These are phyloP conservation scores for Penicillium freii DNA, from an alignment of 2,329 filamentous ascomycete species.

Conservation along the genomic window DNA sequence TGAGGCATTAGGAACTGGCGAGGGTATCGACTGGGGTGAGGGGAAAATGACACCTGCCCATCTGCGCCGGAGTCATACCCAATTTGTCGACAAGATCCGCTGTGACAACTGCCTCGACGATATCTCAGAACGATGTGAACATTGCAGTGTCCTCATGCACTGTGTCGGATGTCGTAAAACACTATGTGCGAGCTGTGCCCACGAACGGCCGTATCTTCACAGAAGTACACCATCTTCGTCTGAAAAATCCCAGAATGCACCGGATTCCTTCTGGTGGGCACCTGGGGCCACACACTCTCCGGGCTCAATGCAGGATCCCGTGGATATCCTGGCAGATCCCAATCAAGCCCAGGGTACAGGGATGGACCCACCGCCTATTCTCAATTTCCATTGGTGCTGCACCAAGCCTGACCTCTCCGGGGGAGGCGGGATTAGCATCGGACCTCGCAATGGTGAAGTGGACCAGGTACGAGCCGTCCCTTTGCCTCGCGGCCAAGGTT, in stretches of 20 bases:
- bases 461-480: constrained; percentile 58
- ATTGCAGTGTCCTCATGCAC: constrained; percentile 61
- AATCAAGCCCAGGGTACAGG: constrained; percentile 27
- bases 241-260: constrained; percentile 10
- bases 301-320: constrained; percentile 57
- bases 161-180: constrained; percentile 61
- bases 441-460: constrained; percentile 53
- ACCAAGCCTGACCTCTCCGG: constrained; percentile 60
- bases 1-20: constrained; percentile 54
- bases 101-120: constrained; percentile 55
- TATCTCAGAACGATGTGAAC: constrained; percentile 58
- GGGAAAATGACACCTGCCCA: constrained; percentile 56
- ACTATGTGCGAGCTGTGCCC: constrained; percentile 59
- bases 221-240: constrained; percentile 12
- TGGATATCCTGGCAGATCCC: constrained; percentile 19
- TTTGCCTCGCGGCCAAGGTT: constrained; percentile 54
- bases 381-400: constrained; percentile 61
- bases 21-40: constrained; percentile 46
- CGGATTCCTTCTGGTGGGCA: constrained; percentile 58
- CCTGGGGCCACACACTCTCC: constrained; percentile 55
- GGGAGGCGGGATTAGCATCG: constrained; percentile 58
- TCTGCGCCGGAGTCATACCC: constrained; percentile 52
- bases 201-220: constrained; percentile 52
- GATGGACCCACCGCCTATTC: constrained; percentile 42
- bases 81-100: constrained; percentile 53